phyloP scores from a whole-genome alignment of 768 basidiomycete species.

The Amanita pallidorosea region DNA sequence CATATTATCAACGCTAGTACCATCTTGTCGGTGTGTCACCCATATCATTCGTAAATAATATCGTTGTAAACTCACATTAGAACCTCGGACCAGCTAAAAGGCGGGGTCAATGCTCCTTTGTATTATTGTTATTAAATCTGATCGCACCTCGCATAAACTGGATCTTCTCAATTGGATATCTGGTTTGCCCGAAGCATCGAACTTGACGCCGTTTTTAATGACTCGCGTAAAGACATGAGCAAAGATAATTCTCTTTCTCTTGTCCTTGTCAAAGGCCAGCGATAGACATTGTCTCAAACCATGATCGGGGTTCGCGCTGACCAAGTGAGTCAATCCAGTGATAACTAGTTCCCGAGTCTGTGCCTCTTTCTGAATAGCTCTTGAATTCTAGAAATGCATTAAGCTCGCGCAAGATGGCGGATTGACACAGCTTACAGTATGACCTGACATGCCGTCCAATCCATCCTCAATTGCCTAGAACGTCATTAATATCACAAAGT shows the following conservation, averaged over 20 bases:
- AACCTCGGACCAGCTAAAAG: constrained; percentile 57
- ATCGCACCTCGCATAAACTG: constrained; percentile 48
- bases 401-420: neutral
- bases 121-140: neutral
- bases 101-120: neutral
- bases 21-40: constrained; percentile 32
- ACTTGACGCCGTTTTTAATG: constrained; percentile 69
- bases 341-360: constrained; percentile 72
- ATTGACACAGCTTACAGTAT: constrained; percentile 34
- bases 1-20: constrained; percentile 77
- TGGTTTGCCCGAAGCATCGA: constrained; percentile 48
- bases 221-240: constrained; percentile 78
- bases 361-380: constrained; percentile 37
- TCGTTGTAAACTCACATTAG: constrained; percentile 40
- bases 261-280: constrained; percentile 66
- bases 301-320: constrained; percentile 76
- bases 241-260: constrained; percentile 65
- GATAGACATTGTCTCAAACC: constrained; percentile 84
- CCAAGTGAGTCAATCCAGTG: constrained; percentile 68
- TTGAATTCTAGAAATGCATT: constrained; percentile 9
- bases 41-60: neutral
- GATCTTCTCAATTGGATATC: constrained; percentile 35
- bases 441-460: constrained; percentile 38
- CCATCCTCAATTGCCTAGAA: constrained; percentile 22
- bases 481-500: constrained; percentile 1